Evolutionary conservation across 495 filamentous ascomycete genomes (phyloP), one percentile per base, ranked within the genome.

Genomic region (Aspergillus taichungensis): DNA sequence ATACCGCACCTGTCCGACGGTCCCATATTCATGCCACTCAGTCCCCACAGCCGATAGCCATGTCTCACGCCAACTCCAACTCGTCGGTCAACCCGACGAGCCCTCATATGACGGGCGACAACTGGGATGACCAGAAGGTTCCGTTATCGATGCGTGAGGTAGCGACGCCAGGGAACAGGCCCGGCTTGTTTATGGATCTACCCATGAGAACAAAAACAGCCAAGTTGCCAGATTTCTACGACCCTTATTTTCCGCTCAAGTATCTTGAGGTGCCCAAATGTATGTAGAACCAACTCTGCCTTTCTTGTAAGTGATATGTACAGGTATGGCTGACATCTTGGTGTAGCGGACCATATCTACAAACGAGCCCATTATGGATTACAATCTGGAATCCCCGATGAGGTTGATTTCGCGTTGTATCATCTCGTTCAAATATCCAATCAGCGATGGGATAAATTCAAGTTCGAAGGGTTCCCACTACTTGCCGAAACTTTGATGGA

Each of bases 381-480:
- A 36, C 86, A 84, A 42, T 94, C 87, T 27, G 80, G 82, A 0
- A 80, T 94, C 24, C 72, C 76, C 10, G 78, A 79, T 14, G 92
- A 99, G 56, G 83, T 95, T 49, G 82, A 87, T 24, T 97, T 89
- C 61, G 88, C 87, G 0, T 66, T 97, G 12, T 87, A 88, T 46
- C 91, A 96, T 58, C 69, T 99, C 9, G 90, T 97, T 46, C 92
- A 95, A 60, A 95, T 95, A 12, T 95, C 90, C 0, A 88, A 86
- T 45, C 90, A 96, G 60, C 76, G 87, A 29, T 91, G 90, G 28
- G 94, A 97, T 57, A 95, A 95, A 57, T 95, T 94, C 63, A 85
- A 85, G 50, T 95, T 95, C 46, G 90, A 95, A 46, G 80, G 82
- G 3, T 96, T 95, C 55, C 82, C 84, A n/a, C 80, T 88, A 30